Base-by-base conservation (phyloP, 306 rosid species). In the Acacia confusa region DNA sequence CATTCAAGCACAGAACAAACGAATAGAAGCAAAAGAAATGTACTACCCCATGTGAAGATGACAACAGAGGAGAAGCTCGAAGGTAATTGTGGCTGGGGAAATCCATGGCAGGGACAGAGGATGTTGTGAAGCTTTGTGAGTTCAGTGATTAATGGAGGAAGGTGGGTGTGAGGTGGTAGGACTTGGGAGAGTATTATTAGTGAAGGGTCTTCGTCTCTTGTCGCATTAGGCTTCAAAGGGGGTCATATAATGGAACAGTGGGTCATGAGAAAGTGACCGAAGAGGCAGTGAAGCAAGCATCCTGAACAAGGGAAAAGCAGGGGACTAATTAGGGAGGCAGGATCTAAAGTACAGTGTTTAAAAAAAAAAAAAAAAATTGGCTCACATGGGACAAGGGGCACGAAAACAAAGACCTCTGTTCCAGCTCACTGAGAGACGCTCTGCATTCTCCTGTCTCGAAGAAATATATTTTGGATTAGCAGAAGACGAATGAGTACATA, bases 41-140 rank as follows among this genome's bases (percentile, higher is more conserved):
- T 87, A 94, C 97, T 87, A 94, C 97, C 92, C 83, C 91, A 83
- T 72, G 84, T 69, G 92, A 75, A 47, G 83, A 75, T 61, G 83
- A 76, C 68, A 91, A 81, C 1, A 86, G 43, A 63, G 88, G 81
- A 24, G 91, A 85, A 79, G 92, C 9, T 71, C 85, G 91, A 61
- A 91, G 90, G 84, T 81, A 84, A 85, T 87, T 86, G 76, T 92
- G 87, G 84, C 75, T 78, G 48, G 92, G 75, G 74, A 89, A 88
- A 82, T 94, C 93, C 97, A 92, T 92, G 84, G 80, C 44, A 74
- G 72, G 22, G 81, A 28, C 44, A 74, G 68, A 47, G 81, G 47
- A 70, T 36, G 58, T 69, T 27, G 66, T 69, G 81, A 47, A 47
- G 30, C 16, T 36, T 67, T 32, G 17, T 73, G 78, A 70, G 87